Percentiles rank a stretch among this genome's conserved stretches.
phyloP scores from a whole-genome alignment of 176 grass and related monocot genomes.

The Triticum aestivum region DNA sequence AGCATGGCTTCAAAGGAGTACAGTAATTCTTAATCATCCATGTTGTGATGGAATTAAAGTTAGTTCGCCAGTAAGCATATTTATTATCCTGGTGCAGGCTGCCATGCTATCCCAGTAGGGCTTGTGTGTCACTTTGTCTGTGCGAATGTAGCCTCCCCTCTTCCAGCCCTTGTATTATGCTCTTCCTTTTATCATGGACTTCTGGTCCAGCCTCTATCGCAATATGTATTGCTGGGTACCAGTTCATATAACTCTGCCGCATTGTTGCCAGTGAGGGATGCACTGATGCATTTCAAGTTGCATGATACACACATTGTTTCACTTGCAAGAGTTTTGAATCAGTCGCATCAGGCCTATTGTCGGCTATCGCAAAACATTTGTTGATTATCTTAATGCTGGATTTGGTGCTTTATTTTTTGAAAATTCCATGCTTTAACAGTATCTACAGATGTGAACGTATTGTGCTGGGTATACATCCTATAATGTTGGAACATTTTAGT shows the following conservation, averaged over 20 bases:
- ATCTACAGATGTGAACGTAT: not conserved
- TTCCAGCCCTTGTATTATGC: not conserved
- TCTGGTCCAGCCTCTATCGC: not conserved
- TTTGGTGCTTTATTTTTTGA: not conserved
- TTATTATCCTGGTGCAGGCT: slow-evolving; percentile 52
- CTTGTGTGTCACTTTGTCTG: slow-evolving; percentile 6
- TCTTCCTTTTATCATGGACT: not conserved
- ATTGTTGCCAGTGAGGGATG: not conserved
- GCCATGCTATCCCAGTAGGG: slow-evolving; percentile 46
- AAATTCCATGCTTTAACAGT: not conserved
- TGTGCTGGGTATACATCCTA: not conserved
- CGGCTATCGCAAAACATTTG: not conserved
- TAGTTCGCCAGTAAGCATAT: slow-evolving; percentile 30
- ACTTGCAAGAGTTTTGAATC: not conserved
- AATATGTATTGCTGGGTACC: not conserved
- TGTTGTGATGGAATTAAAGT: not conserved
- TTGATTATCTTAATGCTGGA: not conserved
- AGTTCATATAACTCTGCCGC: not conserved
- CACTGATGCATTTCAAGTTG: slow-evolving; percentile 4
- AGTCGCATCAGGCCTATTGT: not conserved
- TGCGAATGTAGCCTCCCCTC: not conserved
- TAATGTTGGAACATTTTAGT: not conserved
- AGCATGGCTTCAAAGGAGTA: not conserved
- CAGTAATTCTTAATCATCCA: not conserved
- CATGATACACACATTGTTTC: not conserved